A percentile compares a stretch with the other conserved stretches of the same genome.
These are phyloP conservation scores for Fusarium mexicanum DNA, from an alignment of 2,329 filamentous ascomycete species.

Conservation along the genomic window DNA sequence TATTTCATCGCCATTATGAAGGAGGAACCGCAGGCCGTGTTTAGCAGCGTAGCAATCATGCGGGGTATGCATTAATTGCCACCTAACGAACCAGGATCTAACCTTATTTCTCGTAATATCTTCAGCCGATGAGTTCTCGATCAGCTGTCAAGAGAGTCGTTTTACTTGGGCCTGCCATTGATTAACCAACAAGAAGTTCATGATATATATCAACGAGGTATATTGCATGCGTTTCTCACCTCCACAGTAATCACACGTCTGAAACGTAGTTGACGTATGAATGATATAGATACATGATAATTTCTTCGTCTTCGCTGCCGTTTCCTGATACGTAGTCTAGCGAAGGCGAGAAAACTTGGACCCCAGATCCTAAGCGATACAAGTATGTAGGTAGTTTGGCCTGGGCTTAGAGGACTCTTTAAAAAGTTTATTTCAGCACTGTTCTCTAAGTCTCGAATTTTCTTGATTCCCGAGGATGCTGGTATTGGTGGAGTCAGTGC, in stretches of 20 bases:
- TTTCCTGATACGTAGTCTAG: too few relatives aligned
- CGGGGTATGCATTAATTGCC: neutral
- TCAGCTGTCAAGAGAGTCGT: too few relatives aligned
- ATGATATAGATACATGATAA: too few relatives aligned
- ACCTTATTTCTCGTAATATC: neutral
- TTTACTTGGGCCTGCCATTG: neutral
- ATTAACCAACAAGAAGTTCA: neutral
- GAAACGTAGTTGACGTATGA: too few relatives aligned
- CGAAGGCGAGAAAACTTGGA: too few relatives aligned
- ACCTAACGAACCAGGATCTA: neutral
- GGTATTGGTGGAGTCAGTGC: neutral
- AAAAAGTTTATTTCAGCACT: too few relatives aligned
- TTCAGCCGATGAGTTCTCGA: too few relatives aligned
- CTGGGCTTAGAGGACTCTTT: neutral
- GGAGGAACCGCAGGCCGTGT: neutral
- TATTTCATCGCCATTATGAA: too few relatives aligned
- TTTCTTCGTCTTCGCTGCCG: too few relatives aligned
- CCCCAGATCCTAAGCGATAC: neutral
- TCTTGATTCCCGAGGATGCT: neutral
- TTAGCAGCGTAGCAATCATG: neutral
- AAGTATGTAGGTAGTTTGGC: neutral
- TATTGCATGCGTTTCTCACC: too few relatives aligned
- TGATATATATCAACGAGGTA: neutral
- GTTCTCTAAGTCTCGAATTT: neutral
- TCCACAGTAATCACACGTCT: rapidly evolving